These are phyloP conservation scores for Solanum phureja DNA, from an alignment of 257 asterid species.

Conservation along the genomic window DNA sequence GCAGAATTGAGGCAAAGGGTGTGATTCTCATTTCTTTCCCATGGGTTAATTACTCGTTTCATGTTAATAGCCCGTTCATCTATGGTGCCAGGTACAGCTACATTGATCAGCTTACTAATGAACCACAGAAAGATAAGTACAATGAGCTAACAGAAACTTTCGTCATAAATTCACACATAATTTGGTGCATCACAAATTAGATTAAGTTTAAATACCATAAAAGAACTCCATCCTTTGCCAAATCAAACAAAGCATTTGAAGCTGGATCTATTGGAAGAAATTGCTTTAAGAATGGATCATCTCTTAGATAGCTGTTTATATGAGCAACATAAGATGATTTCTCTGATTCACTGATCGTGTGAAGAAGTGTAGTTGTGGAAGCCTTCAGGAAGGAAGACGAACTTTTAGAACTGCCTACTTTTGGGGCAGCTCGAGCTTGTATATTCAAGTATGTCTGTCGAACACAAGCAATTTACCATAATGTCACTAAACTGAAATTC, in stretches of 20 bases:
- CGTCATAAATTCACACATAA: background rate
- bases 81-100: slow-evolving; percentile 84
- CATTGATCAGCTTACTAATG: slow-evolving; percentile 88
- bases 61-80: slow-evolving; percentile 92
- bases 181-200: background rate
- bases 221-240: slow-evolving; percentile 87
- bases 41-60: slow-evolving; percentile 75
- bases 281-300: slow-evolving; percentile 83
- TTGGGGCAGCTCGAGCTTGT: slow-evolving; percentile 56
- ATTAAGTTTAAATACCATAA: slow-evolving; percentile 50
- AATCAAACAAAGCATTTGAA: slow-evolving; percentile 67
- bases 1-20: slow-evolving; percentile 96
- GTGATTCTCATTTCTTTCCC: slow-evolving; percentile 97
- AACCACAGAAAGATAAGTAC: slow-evolving; percentile 3
- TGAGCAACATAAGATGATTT: slow-evolving; percentile 90
- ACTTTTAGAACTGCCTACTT: slow-evolving; percentile 44
- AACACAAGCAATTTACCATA: slow-evolving; percentile 12
- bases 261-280: slow-evolving; percentile 84
- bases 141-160: background rate
- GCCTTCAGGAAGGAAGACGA: slow-evolving; percentile 82
- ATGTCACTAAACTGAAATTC: slow-evolving; percentile 7
- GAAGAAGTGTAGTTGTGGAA: slow-evolving; percentile 83
- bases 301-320: slow-evolving; percentile 90
- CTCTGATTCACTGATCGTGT: slow-evolving; percentile 76
- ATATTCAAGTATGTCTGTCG: slow-evolving; percentile 66